Conservation (phyloP, 192 early-diverging fungal species). For the Coemansia reversa region DNA sequence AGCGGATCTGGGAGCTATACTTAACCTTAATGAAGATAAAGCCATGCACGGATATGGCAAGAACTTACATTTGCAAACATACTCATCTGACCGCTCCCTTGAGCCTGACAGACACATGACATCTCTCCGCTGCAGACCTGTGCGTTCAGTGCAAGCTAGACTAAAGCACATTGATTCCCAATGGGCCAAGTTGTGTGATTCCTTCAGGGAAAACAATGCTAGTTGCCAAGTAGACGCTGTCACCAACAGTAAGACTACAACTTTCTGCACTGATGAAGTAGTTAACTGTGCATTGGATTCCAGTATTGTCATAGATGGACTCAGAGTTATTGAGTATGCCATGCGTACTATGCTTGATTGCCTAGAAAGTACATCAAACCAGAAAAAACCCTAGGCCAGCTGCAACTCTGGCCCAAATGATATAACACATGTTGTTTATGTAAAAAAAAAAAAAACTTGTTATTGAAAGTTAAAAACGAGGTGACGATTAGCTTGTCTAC, state of each 20-base stretch:
- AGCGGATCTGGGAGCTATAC: neutral
- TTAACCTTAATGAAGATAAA: neutral
- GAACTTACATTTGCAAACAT: neutral
- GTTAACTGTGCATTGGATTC: neutral
- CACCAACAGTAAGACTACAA: neutral
- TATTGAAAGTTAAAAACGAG: neutral
- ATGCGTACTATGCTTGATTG: neutral
- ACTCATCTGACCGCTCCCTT: neutral
- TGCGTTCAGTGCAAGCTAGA: neutral
- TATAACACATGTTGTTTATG: neutral
- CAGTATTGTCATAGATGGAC: neutral
- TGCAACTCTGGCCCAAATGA: neutral
- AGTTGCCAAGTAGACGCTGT: neutral
- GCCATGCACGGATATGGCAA: slow-evolving; percentile 2
- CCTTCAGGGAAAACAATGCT: neutral
- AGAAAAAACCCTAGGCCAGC: neutral
- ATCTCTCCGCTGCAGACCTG: neutral
- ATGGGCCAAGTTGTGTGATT: neutral
- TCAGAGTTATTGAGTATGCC: neutral
- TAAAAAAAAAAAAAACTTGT: neutral
- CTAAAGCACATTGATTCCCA: neutral
- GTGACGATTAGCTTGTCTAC: slow-evolving; percentile 1
- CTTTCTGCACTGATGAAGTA: neutral
- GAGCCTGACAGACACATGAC: neutral
- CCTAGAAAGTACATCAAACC: neutral